Conservation (phyloP, 768 basidiomycete species). For the Sarcomyxa edulis region DNA sequence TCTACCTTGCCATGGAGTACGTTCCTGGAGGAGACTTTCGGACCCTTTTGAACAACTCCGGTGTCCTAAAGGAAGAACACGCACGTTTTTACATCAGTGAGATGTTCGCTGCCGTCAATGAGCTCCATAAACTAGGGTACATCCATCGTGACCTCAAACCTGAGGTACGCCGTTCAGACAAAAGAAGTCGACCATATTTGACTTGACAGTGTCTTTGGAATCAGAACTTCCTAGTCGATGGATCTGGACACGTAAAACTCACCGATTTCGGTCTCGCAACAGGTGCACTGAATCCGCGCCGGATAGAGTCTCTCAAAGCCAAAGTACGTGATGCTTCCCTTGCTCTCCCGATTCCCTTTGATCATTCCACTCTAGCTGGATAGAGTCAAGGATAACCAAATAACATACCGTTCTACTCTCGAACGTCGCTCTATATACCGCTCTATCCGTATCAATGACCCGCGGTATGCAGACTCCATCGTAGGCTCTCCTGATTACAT, state of each 20-base stretch:
- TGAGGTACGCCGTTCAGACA: slow-evolving; percentile 66
- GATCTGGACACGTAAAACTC: slow-evolving; percentile 93
- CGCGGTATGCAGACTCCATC: slow-evolving; percentile 93
- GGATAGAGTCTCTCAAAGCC: slow-evolving; percentile 91
- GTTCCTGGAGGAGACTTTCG: slow-evolving; percentile 98
- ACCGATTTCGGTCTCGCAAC: slow-evolving; percentile 98
- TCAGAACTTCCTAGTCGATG: slow-evolving; percentile 95
- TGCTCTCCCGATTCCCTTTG: background rate
- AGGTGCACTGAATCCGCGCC: slow-evolving; percentile 88
- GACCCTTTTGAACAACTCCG: slow-evolving; percentile 95
- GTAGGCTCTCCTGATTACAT: slow-evolving; percentile 99
- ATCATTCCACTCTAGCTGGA: slow-evolving; percentile 58
- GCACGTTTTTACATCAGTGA: slow-evolving; percentile 96
- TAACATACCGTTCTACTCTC: slow-evolving; percentile 86
- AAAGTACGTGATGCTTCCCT: slow-evolving; percentile 47
- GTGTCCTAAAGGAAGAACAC: slow-evolving; percentile 95
- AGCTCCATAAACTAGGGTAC: slow-evolving; percentile 95
- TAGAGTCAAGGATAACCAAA: slow-evolving; percentile 90
- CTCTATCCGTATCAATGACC: slow-evolving; percentile 84
- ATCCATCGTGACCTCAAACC: slow-evolving; percentile 98
- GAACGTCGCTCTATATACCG: slow-evolving; percentile 95
- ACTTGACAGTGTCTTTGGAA: background rate
- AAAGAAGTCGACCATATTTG: too few relatives aligned
- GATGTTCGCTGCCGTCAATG: slow-evolving; percentile 94
- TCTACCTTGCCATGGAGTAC: slow-evolving; percentile 99